Percentiles rank a stretch among this genome's conserved stretches.
Conservation (phyloP, 1,139 yeast species). For the Suhomyces anneliseae region DNA sequence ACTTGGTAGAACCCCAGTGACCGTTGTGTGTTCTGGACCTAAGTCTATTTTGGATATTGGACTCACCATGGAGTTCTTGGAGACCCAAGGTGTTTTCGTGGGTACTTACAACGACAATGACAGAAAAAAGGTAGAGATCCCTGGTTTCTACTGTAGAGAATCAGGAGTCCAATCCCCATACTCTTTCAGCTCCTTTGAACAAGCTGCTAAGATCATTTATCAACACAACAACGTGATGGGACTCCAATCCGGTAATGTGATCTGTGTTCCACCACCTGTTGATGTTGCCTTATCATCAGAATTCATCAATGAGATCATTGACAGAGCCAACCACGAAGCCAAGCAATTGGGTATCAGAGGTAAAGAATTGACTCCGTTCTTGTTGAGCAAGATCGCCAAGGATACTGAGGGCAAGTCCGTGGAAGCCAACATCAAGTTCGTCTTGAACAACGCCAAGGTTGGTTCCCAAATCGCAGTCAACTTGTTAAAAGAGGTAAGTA, state of each 20-base stretch:
- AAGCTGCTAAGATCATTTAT: conserved; percentile 65
- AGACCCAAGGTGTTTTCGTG: conserved; percentile 79
- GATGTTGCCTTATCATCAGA: conserved; percentile 57
- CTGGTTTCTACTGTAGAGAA: conserved; percentile 80
- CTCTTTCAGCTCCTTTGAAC: conserved; percentile 48
- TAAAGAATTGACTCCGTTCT: conserved; percentile 76
- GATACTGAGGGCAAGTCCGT: conserved; percentile 72
- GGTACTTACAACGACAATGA: conserved; percentile 47
- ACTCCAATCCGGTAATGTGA: conserved; percentile 65
- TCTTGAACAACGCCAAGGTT: conserved; percentile 68
- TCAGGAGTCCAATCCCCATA: conserved; percentile 76
- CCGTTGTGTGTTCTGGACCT: conserved; percentile 91
- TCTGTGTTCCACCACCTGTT: conserved; percentile 81
- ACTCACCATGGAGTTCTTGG: conserved; percentile 80
- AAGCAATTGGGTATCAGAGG: conserved; percentile 56
- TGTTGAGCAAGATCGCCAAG: conserved; percentile 62
- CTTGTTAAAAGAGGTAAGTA: conserved; percentile 37
- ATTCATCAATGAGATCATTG: conserved; percentile 56
- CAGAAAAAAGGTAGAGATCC: conserved; percentile 44
- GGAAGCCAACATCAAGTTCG: conserved; percentile 70
- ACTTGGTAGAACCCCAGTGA: conserved; percentile 76
- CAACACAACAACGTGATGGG: conserved; percentile 52
- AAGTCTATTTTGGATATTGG: conserved; percentile 81
- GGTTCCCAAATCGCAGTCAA: conserved; percentile 69
- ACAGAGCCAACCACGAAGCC: conserved; percentile 60